A percentile compares a stretch with the other conserved stretches of the same genome.
These are phyloP conservation scores for Debaryomycetaceae sp. DNA, from an alignment of 1,139 yeast genomes.

Conservation along the genomic window DNA sequence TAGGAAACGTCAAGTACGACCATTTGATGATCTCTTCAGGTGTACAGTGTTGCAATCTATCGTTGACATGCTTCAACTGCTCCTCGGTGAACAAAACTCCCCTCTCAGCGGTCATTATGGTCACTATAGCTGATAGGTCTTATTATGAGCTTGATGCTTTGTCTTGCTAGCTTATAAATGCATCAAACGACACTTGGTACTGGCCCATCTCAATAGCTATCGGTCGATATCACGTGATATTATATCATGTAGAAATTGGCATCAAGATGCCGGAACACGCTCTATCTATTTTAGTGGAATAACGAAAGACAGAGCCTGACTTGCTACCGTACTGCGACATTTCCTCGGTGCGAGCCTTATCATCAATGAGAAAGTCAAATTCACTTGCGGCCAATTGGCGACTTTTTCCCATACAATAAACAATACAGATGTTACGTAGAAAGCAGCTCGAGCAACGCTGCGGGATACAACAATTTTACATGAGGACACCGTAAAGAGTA, in stretches of 20 bases:
- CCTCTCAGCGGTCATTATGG: slow-evolving; percentile 5
- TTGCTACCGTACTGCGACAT: too few relatives aligned
- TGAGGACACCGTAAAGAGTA: too few relatives aligned
- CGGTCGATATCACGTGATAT: background rate
- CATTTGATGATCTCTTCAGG: slow-evolving; percentile 78
- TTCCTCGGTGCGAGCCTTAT: too few relatives aligned
- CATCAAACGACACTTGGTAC: background rate
- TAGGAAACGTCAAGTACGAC: slow-evolving; percentile 80
- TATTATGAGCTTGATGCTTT: background rate
- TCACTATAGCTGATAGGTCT: background rate
- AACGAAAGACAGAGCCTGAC: too few relatives aligned
- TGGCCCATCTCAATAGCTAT: background rate
- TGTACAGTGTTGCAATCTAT: slow-evolving; percentile 48
- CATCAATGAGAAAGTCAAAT: too few relatives aligned
- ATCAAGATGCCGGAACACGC: background rate
- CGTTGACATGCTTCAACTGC: slow-evolving; percentile 62
- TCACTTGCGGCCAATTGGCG: too few relatives aligned
- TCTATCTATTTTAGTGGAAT: too few relatives aligned
- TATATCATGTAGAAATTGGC: background rate
- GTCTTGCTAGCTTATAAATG: background rate
- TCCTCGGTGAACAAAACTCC: slow-evolving; percentile 26
- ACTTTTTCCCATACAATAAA: too few relatives aligned
- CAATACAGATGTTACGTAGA: too few relatives aligned
- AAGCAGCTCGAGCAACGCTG: too few relatives aligned
- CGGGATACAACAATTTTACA: too few relatives aligned